Evolutionary conservation across 257 asterid genomes (phyloP), one percentile per base, ranked within the genome.

Genomic region (Solanum medicagineum): DNA sequence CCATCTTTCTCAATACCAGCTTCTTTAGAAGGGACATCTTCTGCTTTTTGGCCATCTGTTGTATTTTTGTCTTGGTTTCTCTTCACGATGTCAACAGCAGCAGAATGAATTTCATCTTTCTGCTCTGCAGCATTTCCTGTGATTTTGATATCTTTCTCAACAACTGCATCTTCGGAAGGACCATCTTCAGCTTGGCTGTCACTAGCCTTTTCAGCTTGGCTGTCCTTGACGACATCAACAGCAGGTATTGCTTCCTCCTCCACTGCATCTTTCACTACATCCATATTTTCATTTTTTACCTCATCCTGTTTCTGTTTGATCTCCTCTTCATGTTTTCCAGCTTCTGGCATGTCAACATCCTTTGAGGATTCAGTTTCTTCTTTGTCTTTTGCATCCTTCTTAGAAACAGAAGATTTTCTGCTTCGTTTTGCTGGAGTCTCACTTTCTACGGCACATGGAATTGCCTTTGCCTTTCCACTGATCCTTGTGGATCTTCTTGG

Each of bases 401-500:
- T 88, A 16, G 91, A 85, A 87, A 86, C 86, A 69, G 89, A 88
- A 47, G 91, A 51, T 81, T 84, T 89, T 70, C 86, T 85, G 88
- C 89, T 81, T 70, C 88, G 85, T 69, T 90, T 90, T 84, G 85
- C 89, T 51, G 88, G 91, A 56, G 92, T 85, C 83, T 32, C 87
- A 26, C 82, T 86, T 65, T 85, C 87, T 26, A 57, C 88, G 11
- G 87, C 51, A 24, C 89, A 85, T 24, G 92, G 89, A 69, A 85
- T 81, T 17, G 77, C 80, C 86, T 86, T 91, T 4, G 83, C 93
- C 87, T 88, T 91, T 69, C 82, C 91, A 36, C 87, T 91, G 83
- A 91, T 90, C 87, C 94, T 91, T 47, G 92, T 85, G 49, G 94
- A 91, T 87, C 94, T 89, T 85, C 94, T 85, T 1, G 93, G 94